Base-by-base conservation (phyloP, 257 asterid species). In the Jasminum sambac region DNA sequence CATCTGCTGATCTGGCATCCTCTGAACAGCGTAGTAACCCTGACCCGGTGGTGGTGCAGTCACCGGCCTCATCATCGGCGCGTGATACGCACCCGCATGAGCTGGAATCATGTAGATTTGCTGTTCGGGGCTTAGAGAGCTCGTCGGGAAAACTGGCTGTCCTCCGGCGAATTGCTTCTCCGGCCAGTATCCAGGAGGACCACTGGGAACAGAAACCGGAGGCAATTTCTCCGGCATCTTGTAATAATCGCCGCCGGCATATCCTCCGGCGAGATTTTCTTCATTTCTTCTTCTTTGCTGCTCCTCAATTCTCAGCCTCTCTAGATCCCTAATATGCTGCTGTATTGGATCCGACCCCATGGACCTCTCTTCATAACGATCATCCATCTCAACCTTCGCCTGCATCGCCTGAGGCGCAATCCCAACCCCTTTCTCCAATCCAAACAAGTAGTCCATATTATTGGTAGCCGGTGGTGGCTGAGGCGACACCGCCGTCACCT, bases 281-380 rank as follows among this genome's bases (percentile, higher is more conserved):
- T 91, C 97, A 60, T 82, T 85, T 72, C 81, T 85, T 77, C 90
- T 75, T 23, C 79, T 68, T 42, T 90, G 94, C 41, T 92, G 94
- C 74, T 91, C 96, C 80, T 87, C 97, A 1, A 94, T 73, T 70
- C 88, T 81, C 69, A 94, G 82, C 81, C 95, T 85, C 85, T 90
- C 94, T 58, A 94, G 84, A 84, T 94, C 97, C 76, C 86, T 96
- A 66, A 94, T 94, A 77, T 94, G 98, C 74, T 94, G 91, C 85
- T 90, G 97, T 83, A 94, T 94, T 84, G 97, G 90, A 85, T 94
- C 98, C 69, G 81, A 19, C 21, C 76, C 93, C 58, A 78, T 61
- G 62, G 71, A 42, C 77, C 89, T 80, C 64, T 83, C 92, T 64
- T 86, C 96, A 72, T 73, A 16, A 67, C 77, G 86, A 67, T 75